phyloP scores from a whole-genome alignment of 768 basidiomycete genomes.

The Tylopilus rubrobrunneus region DNA sequence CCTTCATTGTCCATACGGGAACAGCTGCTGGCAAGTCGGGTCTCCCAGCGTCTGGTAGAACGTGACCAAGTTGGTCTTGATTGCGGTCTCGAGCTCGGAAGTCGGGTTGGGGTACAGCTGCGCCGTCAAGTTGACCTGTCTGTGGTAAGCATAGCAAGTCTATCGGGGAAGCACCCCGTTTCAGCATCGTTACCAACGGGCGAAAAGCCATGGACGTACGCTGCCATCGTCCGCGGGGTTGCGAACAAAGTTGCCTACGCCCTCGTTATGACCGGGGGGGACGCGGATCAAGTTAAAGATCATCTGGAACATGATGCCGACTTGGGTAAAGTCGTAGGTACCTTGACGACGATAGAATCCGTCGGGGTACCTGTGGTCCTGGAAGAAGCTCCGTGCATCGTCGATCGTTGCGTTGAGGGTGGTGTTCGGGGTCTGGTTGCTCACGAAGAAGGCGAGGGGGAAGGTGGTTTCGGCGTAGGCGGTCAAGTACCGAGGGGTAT shows the following conservation, averaged over 20 bases:
- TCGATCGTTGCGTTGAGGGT: conserved; percentile 15
- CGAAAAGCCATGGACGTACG: conserved; percentile 5
- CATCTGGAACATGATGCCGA: not conserved
- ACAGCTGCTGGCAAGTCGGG: not conserved
- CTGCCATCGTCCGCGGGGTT: conserved; percentile 7
- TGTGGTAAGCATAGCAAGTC: conserved; percentile 17
- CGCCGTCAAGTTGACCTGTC: conserved; percentile 12
- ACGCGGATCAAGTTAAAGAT: conserved; percentile 2
- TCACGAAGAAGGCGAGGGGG: conserved; percentile 25
- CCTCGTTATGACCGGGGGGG: conserved; percentile 17
- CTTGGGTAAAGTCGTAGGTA: conserved; percentile 4
- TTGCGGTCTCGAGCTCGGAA: conserved; percentile 8
- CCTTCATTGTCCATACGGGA: not conserved
- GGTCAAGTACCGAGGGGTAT: conserved; percentile 17
- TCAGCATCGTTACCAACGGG: not conserved
- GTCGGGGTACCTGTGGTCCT: conserved; percentile 14
- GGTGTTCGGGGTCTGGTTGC: conserved; percentile 18
- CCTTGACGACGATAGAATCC: conserved; percentile 20
- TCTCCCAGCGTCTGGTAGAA: not conserved
- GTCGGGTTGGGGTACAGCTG: conserved; percentile 21
- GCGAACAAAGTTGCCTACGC: conserved; percentile 12
- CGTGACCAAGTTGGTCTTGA: not conserved
- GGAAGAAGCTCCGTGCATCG: conserved; percentile 18
- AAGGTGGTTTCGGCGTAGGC: conserved; percentile 22
- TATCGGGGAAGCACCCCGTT: not conserved